Percentiles rank a stretch among this genome's conserved stretches.
phyloP scores from a whole-genome alignment of 306 rosid genomes.

The Mimosa bimucronata region DNA sequence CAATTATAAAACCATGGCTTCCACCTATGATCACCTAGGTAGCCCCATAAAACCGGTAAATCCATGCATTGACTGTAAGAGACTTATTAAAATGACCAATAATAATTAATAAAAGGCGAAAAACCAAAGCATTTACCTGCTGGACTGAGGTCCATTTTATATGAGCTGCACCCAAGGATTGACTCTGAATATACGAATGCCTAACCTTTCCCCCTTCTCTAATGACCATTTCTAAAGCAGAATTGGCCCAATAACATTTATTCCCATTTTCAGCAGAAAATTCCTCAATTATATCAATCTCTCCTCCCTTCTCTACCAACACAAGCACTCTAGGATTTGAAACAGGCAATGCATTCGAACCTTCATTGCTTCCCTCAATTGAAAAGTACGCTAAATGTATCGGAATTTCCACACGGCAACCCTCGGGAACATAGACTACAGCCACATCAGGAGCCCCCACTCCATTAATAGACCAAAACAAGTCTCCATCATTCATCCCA shows the following conservation, averaged over 20 bases:
- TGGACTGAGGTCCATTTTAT: constrained; percentile 87
- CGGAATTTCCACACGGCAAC: constrained; percentile 64
- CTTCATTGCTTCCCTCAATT: constrained; percentile 44
- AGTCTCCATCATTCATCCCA: constrained; percentile 52
- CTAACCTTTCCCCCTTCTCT: constrained; percentile 75
- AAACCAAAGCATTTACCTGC: constrained; percentile 56
- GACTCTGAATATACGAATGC: constrained; percentile 91
- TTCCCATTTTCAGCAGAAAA: constrained; percentile 48
- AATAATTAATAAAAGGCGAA: neutral
- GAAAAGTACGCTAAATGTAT: constrained; percentile 65
- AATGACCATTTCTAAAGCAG: constrained; percentile 73
- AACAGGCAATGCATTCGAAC: constrained; percentile 49
- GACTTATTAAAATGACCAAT: neutral
- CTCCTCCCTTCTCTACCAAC: constrained; percentile 84
- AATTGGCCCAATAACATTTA: constrained; percentile 71
- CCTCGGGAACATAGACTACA: constrained; percentile 75
- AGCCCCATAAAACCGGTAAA: neutral
- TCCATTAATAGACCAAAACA: constrained; percentile 95
- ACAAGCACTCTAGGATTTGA: constrained; percentile 91
- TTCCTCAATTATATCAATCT: constrained; percentile 74
- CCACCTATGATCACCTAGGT: neutral
- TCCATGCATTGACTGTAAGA: neutral
- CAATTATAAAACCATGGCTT: neutral
- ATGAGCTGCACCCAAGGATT: constrained; percentile 77
- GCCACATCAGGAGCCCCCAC: constrained; percentile 85